These are phyloP conservation scores for Phyllosticta citriasiana DNA, from an alignment of 2,329 filamentous ascomycete genomes.

Conservation along the genomic window DNA sequence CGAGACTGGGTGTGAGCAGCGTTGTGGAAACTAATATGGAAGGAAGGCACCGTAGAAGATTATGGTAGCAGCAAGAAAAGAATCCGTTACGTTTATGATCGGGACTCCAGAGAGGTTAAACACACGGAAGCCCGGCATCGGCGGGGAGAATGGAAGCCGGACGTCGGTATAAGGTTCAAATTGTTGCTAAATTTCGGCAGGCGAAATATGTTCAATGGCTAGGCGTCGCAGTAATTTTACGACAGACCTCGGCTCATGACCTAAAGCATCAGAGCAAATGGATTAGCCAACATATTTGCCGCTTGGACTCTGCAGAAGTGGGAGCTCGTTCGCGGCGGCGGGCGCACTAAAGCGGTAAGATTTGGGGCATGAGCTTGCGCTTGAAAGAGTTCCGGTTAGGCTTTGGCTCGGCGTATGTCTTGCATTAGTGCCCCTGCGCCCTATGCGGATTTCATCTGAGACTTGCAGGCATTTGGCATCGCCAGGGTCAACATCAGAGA, in stretches of 20 bases:
- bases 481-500: background rate
- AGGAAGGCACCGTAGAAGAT: background rate
- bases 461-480: background rate
- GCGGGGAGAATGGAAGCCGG: background rate
- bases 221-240: background rate
- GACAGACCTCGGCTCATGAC: background rate
- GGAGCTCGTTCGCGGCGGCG: background rate
- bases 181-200: background rate
- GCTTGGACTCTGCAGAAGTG: background rate
- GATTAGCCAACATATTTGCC: background rate
- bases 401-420: background rate
- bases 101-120: background rate
- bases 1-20: background rate
- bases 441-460: background rate
- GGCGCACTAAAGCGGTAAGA: background rate
- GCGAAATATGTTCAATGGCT: background rate
- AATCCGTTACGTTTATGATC: background rate
- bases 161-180: background rate
- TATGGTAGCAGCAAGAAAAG: background rate
- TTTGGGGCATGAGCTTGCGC: background rate
- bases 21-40: background rate
- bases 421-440: background rate
- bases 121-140: background rate
- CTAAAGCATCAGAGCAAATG: background rate
- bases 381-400: background rate